These are phyloP conservation scores for Rhododendron griersonianum DNA, from an alignment of 148 eudicot species.

Conservation along the genomic window DNA sequence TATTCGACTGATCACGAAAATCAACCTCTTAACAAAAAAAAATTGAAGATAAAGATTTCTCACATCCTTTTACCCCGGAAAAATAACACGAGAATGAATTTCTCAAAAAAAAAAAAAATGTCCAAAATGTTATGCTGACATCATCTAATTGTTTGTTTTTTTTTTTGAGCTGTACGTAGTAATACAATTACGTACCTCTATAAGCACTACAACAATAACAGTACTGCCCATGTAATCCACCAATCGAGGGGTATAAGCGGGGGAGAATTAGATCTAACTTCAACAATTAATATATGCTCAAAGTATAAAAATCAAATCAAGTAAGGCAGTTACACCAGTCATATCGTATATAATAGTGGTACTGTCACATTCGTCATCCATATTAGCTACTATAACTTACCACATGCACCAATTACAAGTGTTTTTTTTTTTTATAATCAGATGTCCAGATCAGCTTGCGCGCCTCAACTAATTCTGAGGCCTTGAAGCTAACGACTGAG, in stretches of 20 bases:
- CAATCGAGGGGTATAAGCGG: background rate
- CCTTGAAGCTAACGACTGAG: too few species aligned
- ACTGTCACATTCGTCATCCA: background rate
- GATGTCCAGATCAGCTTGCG: background rate
- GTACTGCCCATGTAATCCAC: background rate
- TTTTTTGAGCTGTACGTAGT: background rate
- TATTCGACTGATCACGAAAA: background rate
- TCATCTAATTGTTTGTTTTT: background rate
- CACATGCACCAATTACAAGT: background rate
- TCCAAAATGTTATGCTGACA: background rate
- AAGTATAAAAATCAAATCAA: background rate
- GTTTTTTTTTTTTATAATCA: background rate
- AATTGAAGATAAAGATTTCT: background rate
- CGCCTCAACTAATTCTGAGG: too few species aligned
- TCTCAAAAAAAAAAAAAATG: background rate
- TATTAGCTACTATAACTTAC: background rate
- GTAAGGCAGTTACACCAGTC: background rate
- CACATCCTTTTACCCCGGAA: background rate
- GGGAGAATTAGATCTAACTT: background rate
- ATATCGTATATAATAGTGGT: background rate
- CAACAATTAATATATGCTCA: background rate
- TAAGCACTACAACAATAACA: too few species aligned
- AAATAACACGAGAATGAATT: too few species aligned
- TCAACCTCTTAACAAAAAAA: background rate
- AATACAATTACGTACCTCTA: too few species aligned